These are phyloP conservation scores for Hibiscus tridactylites DNA, from an alignment of 345 rosid species.

Conservation along the genomic window DNA sequence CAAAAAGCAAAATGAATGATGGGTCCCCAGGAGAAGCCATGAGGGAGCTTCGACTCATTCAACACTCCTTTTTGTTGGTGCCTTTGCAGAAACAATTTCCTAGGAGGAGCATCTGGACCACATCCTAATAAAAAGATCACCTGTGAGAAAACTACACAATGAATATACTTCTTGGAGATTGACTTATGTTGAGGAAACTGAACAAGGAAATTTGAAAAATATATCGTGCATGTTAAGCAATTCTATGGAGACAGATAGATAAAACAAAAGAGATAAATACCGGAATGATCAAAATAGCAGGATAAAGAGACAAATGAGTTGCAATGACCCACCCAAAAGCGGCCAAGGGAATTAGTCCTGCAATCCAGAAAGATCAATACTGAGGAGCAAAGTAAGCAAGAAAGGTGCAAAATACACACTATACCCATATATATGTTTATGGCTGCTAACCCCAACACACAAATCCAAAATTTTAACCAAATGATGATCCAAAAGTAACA, in stretches of 20 bases:
- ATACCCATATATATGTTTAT: neutral
- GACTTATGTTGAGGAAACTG: neutral
- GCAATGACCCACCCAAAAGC: slow-evolving; percentile 94
- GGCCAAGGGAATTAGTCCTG: slow-evolving; percentile 78
- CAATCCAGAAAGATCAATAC: slow-evolving; percentile 9
- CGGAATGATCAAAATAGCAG: slow-evolving; percentile 66
- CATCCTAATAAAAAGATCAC: slow-evolving; percentile 59
- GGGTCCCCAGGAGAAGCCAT: slow-evolving; percentile 48
- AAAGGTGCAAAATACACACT: neutral
- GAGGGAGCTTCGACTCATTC: slow-evolving; percentile 21
- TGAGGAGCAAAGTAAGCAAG: slow-evolving; percentile 3
- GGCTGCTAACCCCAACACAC: neutral
- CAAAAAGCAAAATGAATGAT: slow-evolving; percentile 56
- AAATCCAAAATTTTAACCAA: neutral
- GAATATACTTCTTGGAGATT: slow-evolving; percentile 1
- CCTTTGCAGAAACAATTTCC: slow-evolving; percentile 49
- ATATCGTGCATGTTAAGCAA: slow-evolving; percentile 12
- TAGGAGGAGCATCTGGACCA: slow-evolving; percentile 84
- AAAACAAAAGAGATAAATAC: slow-evolving; percentile 41
- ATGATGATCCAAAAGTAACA: neutral
- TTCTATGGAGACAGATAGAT: neutral
- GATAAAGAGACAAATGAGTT: slow-evolving; percentile 82
- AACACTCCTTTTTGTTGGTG: slow-evolving; percentile 18
- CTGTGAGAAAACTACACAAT: slow-evolving; percentile 32
- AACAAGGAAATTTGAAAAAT: neutral